Conservation (phyloP, 768 basidiomycete genomes). For the Paxillus ammoniavirescens region DNA sequence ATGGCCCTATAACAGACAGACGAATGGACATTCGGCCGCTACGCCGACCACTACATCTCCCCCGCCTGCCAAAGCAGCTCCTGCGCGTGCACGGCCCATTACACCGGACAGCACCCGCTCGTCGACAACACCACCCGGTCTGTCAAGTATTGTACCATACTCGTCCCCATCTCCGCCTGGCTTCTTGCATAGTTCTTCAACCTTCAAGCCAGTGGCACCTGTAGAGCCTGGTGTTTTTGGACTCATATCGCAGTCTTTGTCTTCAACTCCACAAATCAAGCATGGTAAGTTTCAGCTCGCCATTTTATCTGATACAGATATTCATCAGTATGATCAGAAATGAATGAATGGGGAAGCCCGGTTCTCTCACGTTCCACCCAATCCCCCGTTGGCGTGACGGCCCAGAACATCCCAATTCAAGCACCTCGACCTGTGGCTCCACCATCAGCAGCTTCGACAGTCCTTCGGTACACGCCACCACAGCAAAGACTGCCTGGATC, state of each 20-base stretch:
- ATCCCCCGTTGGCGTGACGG: conserved; percentile 14
- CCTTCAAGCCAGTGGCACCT: conserved; percentile 16
- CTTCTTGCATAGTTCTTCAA: conserved; percentile 31
- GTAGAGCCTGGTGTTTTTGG: conserved; percentile 20
- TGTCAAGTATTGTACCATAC: conserved; percentile 31
- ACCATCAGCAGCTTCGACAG: conserved; percentile 33
- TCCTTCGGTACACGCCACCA: conserved; percentile 27
- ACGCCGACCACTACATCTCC: conserved; percentile 15
- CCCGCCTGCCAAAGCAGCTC: conserved; percentile 8
- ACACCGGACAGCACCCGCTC: conserved; percentile 34
- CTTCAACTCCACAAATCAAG: conserved; percentile 27
- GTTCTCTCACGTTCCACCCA: conserved; percentile 5
- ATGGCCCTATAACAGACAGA: conserved; percentile 40
- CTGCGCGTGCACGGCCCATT: conserved; percentile 16
- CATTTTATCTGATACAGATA: background rate
- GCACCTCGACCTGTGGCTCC: conserved; percentile 28
- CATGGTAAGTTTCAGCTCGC: conserved; percentile 20
- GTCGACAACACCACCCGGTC: conserved; percentile 31
- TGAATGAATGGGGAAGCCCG: conserved; percentile 24
- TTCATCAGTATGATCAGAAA: conserved; percentile 14
- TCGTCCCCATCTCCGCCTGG: conserved; percentile 35
- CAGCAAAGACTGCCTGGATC: conserved; percentile 16
- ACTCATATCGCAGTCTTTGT: conserved; percentile 14
- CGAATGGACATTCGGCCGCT: conserved; percentile 22
- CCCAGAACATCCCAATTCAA: conserved; percentile 25